Percentiles rank a stretch among this genome's conserved stretches.
These are phyloP conservation scores for Nepenthes mirabilis DNA, from an alignment of 148 eudicot species.

Conservation along the genomic window DNA sequence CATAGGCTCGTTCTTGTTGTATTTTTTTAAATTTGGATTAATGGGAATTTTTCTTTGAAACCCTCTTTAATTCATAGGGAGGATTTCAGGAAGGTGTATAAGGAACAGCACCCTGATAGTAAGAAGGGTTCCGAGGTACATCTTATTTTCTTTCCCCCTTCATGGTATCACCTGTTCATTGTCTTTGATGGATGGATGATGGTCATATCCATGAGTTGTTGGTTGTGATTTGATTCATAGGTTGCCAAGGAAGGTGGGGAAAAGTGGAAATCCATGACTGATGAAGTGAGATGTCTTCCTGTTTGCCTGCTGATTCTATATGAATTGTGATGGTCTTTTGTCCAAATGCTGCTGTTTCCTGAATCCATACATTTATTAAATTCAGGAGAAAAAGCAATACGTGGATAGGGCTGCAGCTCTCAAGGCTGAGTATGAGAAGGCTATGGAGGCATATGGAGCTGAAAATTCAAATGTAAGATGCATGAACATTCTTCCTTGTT, in stretches of 20 bases:
- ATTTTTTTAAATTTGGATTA: neutral
- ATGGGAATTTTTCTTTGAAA: neutral
- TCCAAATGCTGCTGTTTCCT: neutral
- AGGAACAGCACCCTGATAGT: conserved; percentile 66
- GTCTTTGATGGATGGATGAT: neutral
- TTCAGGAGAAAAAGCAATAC: conserved; percentile 68
- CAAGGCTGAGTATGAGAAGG: conserved; percentile 57
- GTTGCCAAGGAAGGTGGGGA: conserved; percentile 83
- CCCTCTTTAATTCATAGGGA: conserved; percentile 31
- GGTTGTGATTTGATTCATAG: conserved; percentile 9
- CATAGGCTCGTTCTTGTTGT: neutral
- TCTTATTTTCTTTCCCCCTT: neutral
- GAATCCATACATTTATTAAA: neutral
- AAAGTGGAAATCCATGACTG: conserved; percentile 77
- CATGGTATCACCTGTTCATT: neutral
- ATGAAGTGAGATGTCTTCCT: conserved; percentile 38
- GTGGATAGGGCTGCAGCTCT: conserved; percentile 64
- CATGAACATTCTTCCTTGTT: neutral
- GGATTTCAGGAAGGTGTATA: conserved; percentile 61
- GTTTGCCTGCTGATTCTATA: neutral
- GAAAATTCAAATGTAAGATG: conserved; percentile 31
- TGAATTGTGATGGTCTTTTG: neutral
- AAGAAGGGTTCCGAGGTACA: conserved; percentile 50
- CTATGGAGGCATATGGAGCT: conserved; percentile 27
- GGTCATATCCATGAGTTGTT: neutral